These are phyloP conservation scores for Colletotrichum lini DNA, from an alignment of 2,329 filamentous ascomycete genomes.

Conservation along the genomic window DNA sequence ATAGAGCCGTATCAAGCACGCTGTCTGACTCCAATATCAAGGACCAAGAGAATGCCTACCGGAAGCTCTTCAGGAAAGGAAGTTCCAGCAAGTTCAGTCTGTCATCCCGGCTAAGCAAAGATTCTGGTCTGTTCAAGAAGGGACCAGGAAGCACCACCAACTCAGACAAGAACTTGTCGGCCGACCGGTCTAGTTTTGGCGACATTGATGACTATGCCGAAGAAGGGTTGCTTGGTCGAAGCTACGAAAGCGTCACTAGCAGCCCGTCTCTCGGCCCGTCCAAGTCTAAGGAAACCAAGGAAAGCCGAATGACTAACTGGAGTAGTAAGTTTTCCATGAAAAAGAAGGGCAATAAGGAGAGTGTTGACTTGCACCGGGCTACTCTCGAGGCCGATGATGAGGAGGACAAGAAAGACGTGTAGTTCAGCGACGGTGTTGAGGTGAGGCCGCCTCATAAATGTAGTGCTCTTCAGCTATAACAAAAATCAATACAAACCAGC, in stretches of 20 bases:
- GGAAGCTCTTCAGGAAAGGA: constrained; percentile 75
- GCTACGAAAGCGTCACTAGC: constrained; percentile 70
- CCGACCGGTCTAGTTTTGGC: constrained; percentile 71
- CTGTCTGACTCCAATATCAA: constrained; percentile 68
- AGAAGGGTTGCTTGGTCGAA: constrained; percentile 62
- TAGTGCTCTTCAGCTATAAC: constrained; percentile 22
- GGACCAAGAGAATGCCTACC: constrained; percentile 70
- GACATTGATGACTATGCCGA: constrained; percentile 68
- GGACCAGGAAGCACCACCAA: constrained; percentile 69
- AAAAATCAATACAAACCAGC: constrained; percentile 13
- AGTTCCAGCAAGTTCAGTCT: constrained; percentile 77
- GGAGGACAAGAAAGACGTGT: constrained; percentile 41
- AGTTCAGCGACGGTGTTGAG: constrained; percentile 12
- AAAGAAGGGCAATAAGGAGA: constrained; percentile 71
- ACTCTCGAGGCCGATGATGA: constrained; percentile 31
- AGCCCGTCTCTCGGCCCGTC: constrained; percentile 70
- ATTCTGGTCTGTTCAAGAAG: constrained; percentile 71
- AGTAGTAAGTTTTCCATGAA: constrained; percentile 68
- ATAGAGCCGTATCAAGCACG: constrained; percentile 69
- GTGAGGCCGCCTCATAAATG: constrained; percentile 3
- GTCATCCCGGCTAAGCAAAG: constrained; percentile 69
- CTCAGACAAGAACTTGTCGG: constrained; percentile 70
- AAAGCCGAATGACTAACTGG: constrained; percentile 66
- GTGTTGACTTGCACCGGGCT: constrained; percentile 63
- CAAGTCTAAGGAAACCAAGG: constrained; percentile 62